Evolutionary conservation across 2,329 filamentous ascomycete genomes (phyloP), one percentile per base, ranked within the genome.

Genomic region (Fusarium sp.): DNA sequence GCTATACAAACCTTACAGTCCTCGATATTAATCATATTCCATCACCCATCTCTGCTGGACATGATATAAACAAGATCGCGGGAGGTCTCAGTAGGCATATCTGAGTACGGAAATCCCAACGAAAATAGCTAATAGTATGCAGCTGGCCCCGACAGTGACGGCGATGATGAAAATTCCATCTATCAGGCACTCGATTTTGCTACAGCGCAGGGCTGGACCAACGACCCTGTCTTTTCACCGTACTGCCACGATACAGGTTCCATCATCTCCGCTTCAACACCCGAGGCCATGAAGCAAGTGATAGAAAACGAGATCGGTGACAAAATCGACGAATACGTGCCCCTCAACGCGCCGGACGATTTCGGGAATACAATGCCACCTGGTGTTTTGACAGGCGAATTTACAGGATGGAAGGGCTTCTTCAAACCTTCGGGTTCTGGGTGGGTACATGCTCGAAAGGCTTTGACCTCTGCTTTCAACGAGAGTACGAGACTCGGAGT

Each of bases 61-160:
- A 67, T 12, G 64, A 67, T 48, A 51, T 66, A 1, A 67, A 67
- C 0, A 67, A 67, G 4, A 65, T 67, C 24, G 62, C 51, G 8
- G 53, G 57, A 0, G 32, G 57, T 0, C 38, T 63, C 2, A 40
- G 62, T 52, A 43, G 28, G 19, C 2, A 26, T 2, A 6, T 3
- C 13, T 3, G 12, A 8, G 19, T 2, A 4, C 13, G 0, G 4
- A 15, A 15, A 7, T 5, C 19, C 19, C 19, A 19, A 4, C 7
- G 12, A 19, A 28, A 29, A 22, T 13, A 0, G 4, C 12, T 60
- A 28, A 63, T 6, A 22, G 0, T 1, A 19, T 28, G 0, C 5
- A 67, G 58, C 44, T 6, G 22, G 36, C 0, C 8, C 51, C 2
- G 41, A 60, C 8, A 57, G 38, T 6, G 49, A 60, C n/a, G 58